Conservation (phyloP, 768 basidiomycete genomes). For the Xerocomellus intermedius region DNA sequence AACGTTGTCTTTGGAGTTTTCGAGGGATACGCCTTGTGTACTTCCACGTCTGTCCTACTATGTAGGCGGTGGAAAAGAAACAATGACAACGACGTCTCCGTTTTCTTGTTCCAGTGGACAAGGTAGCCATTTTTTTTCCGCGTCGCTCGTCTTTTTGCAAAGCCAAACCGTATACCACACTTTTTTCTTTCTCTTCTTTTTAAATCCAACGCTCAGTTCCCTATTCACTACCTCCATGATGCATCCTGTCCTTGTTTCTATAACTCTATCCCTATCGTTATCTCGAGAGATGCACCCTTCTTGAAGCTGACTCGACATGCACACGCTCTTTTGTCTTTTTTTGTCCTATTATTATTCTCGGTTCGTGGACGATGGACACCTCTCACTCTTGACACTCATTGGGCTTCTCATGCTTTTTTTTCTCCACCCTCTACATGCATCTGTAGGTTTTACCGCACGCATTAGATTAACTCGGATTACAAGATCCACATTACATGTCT, state of each 20-base stretch:
- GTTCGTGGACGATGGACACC: constrained; percentile 6
- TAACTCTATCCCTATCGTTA: constrained; percentile 7
- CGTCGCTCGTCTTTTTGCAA: constrained; percentile 4
- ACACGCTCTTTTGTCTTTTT: constrained; percentile 9
- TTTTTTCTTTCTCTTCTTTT: background rate
- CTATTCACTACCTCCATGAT: background rate
- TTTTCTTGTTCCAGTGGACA: constrained; percentile 5
- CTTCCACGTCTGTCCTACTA: constrained; percentile 2
- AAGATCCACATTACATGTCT: constrained; percentile 1
- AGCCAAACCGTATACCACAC: constrained; percentile 17
- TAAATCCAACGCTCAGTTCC: constrained; percentile 9
- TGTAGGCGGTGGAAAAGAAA: background rate
- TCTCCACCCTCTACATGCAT: background rate
- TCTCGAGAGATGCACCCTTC: background rate
- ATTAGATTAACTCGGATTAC: constrained; percentile 8
- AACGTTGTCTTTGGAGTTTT: background rate
- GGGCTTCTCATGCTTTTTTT: background rate
- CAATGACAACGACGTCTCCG: no score
- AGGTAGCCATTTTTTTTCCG: background rate
- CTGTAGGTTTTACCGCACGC: constrained; percentile 13
- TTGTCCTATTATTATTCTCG: background rate
- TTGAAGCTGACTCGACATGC: constrained; percentile 4
- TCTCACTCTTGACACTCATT: constrained; percentile 10
- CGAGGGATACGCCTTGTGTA: constrained; percentile 2
- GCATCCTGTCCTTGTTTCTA: background rate